Evolutionary conservation across 2,329 filamentous ascomycete genomes (phyloP).

Genomic region (Ampelomyces quisqualis): DNA sequence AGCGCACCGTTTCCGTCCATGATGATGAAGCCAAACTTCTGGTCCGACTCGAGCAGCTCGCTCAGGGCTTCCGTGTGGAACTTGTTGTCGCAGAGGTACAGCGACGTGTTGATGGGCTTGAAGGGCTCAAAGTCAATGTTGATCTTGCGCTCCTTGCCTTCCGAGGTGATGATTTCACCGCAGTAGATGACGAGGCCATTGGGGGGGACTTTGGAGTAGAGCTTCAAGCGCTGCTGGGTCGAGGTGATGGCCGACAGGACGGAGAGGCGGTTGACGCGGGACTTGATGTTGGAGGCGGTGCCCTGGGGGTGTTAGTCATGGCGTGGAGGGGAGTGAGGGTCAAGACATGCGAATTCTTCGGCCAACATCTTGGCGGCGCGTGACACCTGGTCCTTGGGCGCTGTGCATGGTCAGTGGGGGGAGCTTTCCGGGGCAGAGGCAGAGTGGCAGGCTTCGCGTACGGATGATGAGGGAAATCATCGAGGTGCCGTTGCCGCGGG

Average conservation of each 20-base stretch:
- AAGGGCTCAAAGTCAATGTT: slow-evolving; percentile 99
- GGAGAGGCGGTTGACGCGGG: slow-evolving; percentile 96
- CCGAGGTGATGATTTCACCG: slow-evolving; percentile 98
- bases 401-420: slow-evolving; percentile 50
- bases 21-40: slow-evolving; percentile 99
- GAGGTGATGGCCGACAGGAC: slow-evolving; percentile 98
- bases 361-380: slow-evolving; percentile 99
- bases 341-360: slow-evolving; percentile 92
- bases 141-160: slow-evolving; percentile 99
- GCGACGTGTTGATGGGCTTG: slow-evolving; percentile 99
- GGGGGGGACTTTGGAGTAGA: slow-evolving; percentile 97
- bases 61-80: slow-evolving; percentile 98
- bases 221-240: slow-evolving; percentile 96
- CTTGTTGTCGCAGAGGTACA: slow-evolving; percentile 99
- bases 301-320: slow-evolving; percentile 57
- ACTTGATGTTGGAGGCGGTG: slow-evolving; percentile 99
- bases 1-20: slow-evolving; percentile 99
- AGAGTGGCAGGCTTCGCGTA: slow-evolving; percentile 51
- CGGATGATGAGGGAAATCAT: slow-evolving; percentile 99
- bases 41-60: slow-evolving; percentile 95
- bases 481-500: slow-evolving; percentile 96
- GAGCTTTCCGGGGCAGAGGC: slow-evolving; percentile 1
- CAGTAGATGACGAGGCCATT: slow-evolving; percentile 99
- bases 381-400: slow-evolving; percentile 97
- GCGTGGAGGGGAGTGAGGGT: not conserved